Conservation (phyloP, 345 rosid genomes). For the Populus davidiana region DNA sequence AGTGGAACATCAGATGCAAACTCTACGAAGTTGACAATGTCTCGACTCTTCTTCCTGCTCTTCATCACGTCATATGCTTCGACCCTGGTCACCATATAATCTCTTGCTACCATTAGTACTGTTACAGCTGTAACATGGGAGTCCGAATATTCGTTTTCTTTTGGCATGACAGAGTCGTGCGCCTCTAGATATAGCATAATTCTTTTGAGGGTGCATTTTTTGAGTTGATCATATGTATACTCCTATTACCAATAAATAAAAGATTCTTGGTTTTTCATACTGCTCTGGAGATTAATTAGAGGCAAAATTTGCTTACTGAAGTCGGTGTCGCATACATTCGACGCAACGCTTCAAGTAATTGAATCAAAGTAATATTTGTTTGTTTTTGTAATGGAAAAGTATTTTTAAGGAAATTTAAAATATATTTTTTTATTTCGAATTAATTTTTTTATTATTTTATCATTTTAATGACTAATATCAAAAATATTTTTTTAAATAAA, state of each 20-base stretch:
- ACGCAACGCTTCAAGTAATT: too few species aligned
- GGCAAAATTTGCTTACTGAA: background rate
- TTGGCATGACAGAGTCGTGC: background rate
- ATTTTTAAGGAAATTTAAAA: too few species aligned
- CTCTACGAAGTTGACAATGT: conserved; percentile 11
- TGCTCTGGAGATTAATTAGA: background rate
- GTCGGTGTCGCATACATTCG: too few species aligned
- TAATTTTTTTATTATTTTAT: too few species aligned
- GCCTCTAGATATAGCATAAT: background rate
- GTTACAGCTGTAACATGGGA: background rate
- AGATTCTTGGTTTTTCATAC: background rate
- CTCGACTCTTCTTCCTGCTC: conserved; percentile 10
- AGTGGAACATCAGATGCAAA: conserved; percentile 26
- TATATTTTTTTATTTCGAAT: too few species aligned
- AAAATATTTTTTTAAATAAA: too few species aligned
- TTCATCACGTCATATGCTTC: conserved; percentile 11
- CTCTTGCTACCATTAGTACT: background rate
- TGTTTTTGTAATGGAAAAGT: too few species aligned
- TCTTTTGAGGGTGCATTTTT: background rate
- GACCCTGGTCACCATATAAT: background rate
- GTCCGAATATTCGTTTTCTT: too few species aligned
- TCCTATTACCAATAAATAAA: background rate
- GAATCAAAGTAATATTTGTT: too few species aligned
- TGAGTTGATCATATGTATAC: background rate
- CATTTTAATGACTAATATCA: too few species aligned